Evolutionary conservation across 2,329 filamentous ascomycete genomes (phyloP).

Genomic region (Stachybotrys chartarum): DNA sequence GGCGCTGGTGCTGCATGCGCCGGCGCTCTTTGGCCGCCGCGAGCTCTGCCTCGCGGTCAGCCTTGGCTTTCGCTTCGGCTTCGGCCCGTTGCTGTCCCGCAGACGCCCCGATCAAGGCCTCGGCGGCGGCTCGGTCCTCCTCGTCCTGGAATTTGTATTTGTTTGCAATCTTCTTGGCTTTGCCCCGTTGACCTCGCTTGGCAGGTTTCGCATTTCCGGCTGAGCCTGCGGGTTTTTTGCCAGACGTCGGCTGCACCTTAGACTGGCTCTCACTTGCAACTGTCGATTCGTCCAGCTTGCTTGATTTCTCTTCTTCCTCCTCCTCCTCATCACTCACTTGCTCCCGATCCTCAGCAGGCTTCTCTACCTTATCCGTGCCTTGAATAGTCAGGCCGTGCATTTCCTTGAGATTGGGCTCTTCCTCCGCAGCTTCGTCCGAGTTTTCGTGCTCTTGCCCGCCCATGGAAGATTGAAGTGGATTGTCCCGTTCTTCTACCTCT

Average conservation of each 20-base stretch:
- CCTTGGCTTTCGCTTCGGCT: slow-evolving; percentile 61
- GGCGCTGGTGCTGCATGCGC: slow-evolving; percentile 70
- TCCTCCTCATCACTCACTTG: slow-evolving; percentile 9
- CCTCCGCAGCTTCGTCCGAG: slow-evolving; percentile 25
- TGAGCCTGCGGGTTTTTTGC: slow-evolving; percentile 5
- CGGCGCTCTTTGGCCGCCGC: slow-evolving; percentile 68
- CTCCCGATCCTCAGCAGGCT: not conserved
- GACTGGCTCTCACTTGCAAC: not conserved
- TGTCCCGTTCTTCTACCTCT: slow-evolving; percentile 23
- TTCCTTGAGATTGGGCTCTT: not conserved
- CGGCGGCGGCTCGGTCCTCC: slow-evolving; percentile 78
- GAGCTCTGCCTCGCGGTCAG: slow-evolving; percentile 59
- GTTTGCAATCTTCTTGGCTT: slow-evolving; percentile 77
- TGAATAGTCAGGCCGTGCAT: not conserved
- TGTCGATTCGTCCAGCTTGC: slow-evolving; percentile 1
- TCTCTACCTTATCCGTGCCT: not conserved
- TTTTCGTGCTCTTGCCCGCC: slow-evolving; percentile 17
- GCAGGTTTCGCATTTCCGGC: slow-evolving; percentile 30
- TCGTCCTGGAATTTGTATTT: slow-evolving; percentile 96
- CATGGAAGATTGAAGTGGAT: slow-evolving; percentile 25
- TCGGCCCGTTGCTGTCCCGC: slow-evolving; percentile 60
- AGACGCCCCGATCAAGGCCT: slow-evolving; percentile 76
- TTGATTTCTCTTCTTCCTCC: slow-evolving; percentile 1
- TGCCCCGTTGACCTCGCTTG: slow-evolving; percentile 71
- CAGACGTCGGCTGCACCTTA: slow-evolving; percentile 3